Percentiles rank a stretch among this genome's conserved stretches.
These are phyloP conservation scores for Spathaspora hagerdaliae DNA, from an alignment of 805 yeast genomes.

Conservation along the genomic window DNA sequence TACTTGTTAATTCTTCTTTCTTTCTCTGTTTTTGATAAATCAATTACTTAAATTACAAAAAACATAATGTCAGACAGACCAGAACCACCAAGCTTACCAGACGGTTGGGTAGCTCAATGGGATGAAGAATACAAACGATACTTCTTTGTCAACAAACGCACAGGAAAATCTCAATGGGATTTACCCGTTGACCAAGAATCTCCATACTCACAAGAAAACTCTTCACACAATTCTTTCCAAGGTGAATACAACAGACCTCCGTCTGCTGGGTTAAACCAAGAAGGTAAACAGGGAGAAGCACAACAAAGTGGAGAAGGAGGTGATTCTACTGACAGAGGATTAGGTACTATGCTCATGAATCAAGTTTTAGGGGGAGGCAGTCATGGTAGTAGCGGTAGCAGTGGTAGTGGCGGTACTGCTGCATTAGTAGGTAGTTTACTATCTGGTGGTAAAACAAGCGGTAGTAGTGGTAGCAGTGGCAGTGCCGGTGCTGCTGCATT, in stretches of 20 bases:
- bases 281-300: neutral
- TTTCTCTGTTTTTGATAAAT: neutral
- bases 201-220: neutral
- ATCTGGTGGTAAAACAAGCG: neutral
- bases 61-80: conserved; percentile 3
- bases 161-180: conserved; percentile 31
- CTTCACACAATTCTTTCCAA: neutral
- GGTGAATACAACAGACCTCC: neutral
- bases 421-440: conserved; percentile 6
- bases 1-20: neutral
- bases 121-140: conserved; percentile 27
- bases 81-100: conserved; percentile 16
- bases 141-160: conserved; percentile 21
- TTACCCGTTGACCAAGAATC: conserved; percentile 11
- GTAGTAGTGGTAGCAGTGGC: neutral
- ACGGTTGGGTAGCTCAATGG: conserved; percentile 33
- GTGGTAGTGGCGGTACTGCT: conserved; percentile 4
- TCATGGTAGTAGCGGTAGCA: neutral
- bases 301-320: neutral
- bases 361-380: conserved; percentile 6
- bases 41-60: neutral
- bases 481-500: conserved; percentile 2
- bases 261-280: neutral
- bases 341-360: conserved; percentile 8
- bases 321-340: conserved; percentile 5